A percentile compares a stretch with the other conserved stretches of the same genome.
phyloP scores from a whole-genome alignment of 2,329 filamentous ascomycete genomes.

The Tolypocladium ophioglossoides region DNA sequence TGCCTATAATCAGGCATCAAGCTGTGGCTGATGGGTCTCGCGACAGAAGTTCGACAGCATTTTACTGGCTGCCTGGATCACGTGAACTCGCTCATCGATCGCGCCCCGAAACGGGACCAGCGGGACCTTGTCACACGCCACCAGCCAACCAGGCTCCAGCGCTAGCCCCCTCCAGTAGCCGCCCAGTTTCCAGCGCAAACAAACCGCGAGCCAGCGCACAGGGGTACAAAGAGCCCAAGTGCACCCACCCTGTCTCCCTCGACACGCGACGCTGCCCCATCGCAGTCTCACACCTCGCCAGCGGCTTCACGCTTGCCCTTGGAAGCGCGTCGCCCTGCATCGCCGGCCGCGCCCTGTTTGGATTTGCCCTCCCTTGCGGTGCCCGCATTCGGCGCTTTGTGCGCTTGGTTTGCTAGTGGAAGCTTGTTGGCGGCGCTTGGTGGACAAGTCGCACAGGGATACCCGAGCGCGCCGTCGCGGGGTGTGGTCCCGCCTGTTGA shows the following conservation, averaged over 20 bases:
- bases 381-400: not conserved
- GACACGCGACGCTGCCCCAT: not conserved
- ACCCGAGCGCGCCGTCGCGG: not conserved
- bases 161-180: not conserved
- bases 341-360: not conserved
- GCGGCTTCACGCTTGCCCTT: not conserved
- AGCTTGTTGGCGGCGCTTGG: not conserved
- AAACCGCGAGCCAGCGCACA: no score
- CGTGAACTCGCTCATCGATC: constrained; percentile 25
- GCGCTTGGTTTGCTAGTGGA: not conserved
- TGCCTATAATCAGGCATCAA: no score
- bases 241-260: not conserved
- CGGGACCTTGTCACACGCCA: constrained; percentile 6
- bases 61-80: constrained; percentile 24
- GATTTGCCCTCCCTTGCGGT: not conserved
- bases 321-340: not conserved
- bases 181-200: not conserved
- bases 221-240: no score
- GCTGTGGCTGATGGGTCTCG: no score
- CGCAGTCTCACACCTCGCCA: constrained; percentile 1
- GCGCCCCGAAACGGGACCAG: constrained; percentile 11
- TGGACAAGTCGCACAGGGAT: not conserved
- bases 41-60: not conserved
- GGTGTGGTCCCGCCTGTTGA: no score
- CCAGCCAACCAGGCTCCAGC: constrained; percentile 1